phyloP scores from a whole-genome alignment of 768 basidiomycete species.

The Lactarius vividus region DNA sequence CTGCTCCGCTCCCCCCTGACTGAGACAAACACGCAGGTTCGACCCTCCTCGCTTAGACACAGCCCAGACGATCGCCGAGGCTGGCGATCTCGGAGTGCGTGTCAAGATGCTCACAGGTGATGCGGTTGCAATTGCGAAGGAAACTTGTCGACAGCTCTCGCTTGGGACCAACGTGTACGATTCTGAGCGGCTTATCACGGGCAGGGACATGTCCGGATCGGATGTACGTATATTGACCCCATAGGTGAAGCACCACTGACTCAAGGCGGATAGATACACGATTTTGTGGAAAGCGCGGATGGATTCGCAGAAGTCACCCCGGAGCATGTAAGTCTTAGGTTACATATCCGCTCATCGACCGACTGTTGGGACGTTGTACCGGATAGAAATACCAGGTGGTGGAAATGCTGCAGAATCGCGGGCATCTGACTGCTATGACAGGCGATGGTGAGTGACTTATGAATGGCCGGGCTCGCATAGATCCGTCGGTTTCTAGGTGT shows the following conservation, averaged over 20 bases:
- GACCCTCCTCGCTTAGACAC: slow-evolving; percentile 48
- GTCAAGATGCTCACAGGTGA: slow-evolving; percentile 55
- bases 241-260: not conserved
- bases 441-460: slow-evolving; percentile 36
- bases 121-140: slow-evolving; percentile 49
- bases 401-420: slow-evolving; percentile 40
- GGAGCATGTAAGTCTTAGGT: slow-evolving; percentile 38
- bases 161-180: slow-evolving; percentile 48
- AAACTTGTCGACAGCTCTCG: slow-evolving; percentile 45
- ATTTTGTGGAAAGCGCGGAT: slow-evolving; percentile 49
- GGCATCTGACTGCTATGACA: slow-evolving; percentile 45
- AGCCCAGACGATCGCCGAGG: slow-evolving; percentile 44
- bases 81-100: slow-evolving; percentile 41
- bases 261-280: slow-evolving; percentile 32
- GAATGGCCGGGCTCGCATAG: not conserved
- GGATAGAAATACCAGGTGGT: slow-evolving; percentile 36
- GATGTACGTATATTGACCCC: slow-evolving; percentile 28
- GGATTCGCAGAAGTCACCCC: slow-evolving; percentile 52
- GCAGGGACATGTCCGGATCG: slow-evolving; percentile 41
- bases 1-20: not conserved
- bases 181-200: slow-evolving; percentile 43
- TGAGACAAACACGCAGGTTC: slow-evolving; percentile 37
- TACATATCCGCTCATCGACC: not conserved
- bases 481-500: slow-evolving; percentile 20
- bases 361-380: not conserved